Evolutionary conservation across 179 eudicot genomes (phyloP), one percentile per base, ranked within the genome.

Genomic region (Dionaea muscipula): DNA sequence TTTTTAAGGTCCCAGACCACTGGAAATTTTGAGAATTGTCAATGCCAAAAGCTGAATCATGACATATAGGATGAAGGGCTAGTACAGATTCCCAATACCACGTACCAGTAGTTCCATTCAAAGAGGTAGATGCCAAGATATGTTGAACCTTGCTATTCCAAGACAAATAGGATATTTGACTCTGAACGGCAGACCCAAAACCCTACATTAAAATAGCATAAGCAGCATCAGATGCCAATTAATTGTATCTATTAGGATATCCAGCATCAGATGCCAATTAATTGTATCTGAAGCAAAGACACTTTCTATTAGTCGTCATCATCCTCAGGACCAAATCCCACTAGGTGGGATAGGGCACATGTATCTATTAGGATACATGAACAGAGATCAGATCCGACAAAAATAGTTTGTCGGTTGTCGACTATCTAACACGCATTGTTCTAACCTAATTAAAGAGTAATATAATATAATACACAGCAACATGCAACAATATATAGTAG

Each of bases 1-100:
- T 84, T 93, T 81, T 69, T 88, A 18, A 93, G 67, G 69, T 93
- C 99, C 99, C 99, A 93, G 59, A 93, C 94, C 60, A 85, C 99
- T 93, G 72, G 35, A 71, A 43, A 37, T 56, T 40, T 59, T 3
- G 52, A 26, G 27, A 49, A 19, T 17, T 7, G 33, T 41, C 19
- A 72, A 51, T 41, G 46, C 21, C 48, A 36, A 7, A 53, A 46
- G 35, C 26, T 18, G 38, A 43, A 38, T 35, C n/a, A 53, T 19
- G 25, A 26, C 1, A 26, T 49, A 72, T 18, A 14, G n/a, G 13
- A 26, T 6, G 21, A 55, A 15, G 24, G 18, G 9, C n/a, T n/a
- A n/a, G n/a, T n/a, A n/a, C n/a, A 20, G 14, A 22, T 6, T 25
- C 6, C 44, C 47, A 59, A 16, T 51, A 28, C 37, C 9, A 14